phyloP scores from a whole-genome alignment of 169 alveolate species.

The Plasmodium yoelii region DNA sequence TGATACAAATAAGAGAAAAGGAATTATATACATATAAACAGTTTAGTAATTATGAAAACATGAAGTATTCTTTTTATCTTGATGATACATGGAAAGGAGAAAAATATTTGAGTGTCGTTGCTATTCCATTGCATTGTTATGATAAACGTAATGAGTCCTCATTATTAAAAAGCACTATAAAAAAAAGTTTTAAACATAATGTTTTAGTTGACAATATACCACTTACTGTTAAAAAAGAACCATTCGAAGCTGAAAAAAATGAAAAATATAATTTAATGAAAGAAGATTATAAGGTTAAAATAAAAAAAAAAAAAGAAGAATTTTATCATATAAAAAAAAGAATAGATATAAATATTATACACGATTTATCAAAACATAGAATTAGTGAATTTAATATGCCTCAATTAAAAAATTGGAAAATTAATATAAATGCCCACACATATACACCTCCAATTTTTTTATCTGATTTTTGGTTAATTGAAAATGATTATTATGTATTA shows the following conservation, averaged over 20 bases:
- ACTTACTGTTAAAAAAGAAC: slow-evolving; percentile 62
- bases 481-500: slow-evolving; percentile 74
- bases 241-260: slow-evolving; percentile 51
- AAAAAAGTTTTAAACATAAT: slow-evolving; percentile 27
- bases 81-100: slow-evolving; percentile 74
- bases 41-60: slow-evolving; percentile 32
- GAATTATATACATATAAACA: slow-evolving; percentile 47
- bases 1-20: slow-evolving; percentile 70
- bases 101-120: slow-evolving; percentile 56
- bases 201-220: slow-evolving; percentile 74
- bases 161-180: slow-evolving; percentile 21
- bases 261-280: slow-evolving; percentile 59
- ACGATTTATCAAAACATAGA: slow-evolving; percentile 74
- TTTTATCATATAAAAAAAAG: slow-evolving; percentile 79
- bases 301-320: slow-evolving; percentile 30
- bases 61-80: slow-evolving; percentile 31
- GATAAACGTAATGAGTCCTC: slow-evolving; percentile 7
- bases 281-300: neutral
- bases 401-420: slow-evolving; percentile 78
- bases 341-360: slow-evolving; percentile 77
- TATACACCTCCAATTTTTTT: slow-evolving; percentile 80
- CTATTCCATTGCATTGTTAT: slow-evolving; percentile 58
- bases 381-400: slow-evolving; percentile 77
- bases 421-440: slow-evolving; percentile 46
- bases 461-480: slow-evolving; percentile 83